phyloP scores from a whole-genome alignment of 192 early-diverging fungal species.

The Backusella circina region DNA sequence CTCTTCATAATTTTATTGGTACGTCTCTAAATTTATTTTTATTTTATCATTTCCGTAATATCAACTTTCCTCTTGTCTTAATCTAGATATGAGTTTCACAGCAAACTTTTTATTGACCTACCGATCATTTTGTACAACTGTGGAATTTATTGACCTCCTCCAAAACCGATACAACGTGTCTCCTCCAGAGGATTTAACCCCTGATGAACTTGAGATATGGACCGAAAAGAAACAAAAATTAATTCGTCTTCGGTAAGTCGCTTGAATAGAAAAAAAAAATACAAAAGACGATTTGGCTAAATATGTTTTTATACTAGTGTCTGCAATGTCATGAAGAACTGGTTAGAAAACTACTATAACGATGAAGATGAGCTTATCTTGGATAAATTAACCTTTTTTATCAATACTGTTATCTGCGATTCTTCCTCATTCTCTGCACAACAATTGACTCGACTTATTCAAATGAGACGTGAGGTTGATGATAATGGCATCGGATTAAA shows the following conservation, averaged over 20 bases:
- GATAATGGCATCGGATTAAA: constrained; percentile 51
- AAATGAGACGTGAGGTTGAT: constrained; percentile 52
- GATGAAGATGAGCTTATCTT: constrained; percentile 74
- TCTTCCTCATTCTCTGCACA: constrained; percentile 63
- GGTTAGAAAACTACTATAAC: constrained; percentile 91
- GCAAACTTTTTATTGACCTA: constrained; percentile 93
- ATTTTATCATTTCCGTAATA: too few relatives aligned
- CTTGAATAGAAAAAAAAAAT: too few relatives aligned
- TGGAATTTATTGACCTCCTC: constrained; percentile 74
- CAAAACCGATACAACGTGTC: constrained; percentile 75
- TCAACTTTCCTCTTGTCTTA: neutral
- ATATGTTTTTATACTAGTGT: constrained; percentile 45
- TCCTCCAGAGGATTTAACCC: constrained; percentile 66
- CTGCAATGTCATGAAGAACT: constrained; percentile 91
- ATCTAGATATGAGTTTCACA: constrained; percentile 73
- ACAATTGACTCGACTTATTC: constrained; percentile 74
- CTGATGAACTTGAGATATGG: constrained; percentile 75
- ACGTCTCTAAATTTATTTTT: neutral
- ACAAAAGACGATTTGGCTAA: neutral
- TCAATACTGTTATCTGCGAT: constrained; percentile 66
- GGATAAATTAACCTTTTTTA: constrained; percentile 68
- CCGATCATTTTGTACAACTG: constrained; percentile 84
- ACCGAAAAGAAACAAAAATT: constrained; percentile 86
- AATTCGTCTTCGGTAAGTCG: constrained; percentile 65
- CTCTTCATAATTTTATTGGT: constrained; percentile 74